Percentiles rank a stretch among this genome's conserved stretches.
phyloP scores from a whole-genome alignment of 768 basidiomycete species.

The Lactarius pseudohatsudake region DNA sequence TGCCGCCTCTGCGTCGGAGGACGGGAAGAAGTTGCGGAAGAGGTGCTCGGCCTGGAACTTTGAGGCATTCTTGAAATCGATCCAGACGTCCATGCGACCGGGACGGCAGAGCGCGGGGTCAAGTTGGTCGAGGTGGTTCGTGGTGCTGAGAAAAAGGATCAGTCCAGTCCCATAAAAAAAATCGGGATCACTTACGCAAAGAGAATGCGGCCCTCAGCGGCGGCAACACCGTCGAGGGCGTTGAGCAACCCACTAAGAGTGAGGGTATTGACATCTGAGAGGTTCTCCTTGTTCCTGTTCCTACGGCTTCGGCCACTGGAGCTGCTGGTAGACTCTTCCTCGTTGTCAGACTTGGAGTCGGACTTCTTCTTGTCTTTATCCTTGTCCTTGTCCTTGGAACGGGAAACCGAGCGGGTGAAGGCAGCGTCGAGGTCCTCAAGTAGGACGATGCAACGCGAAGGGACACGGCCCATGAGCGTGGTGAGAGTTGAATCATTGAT shows the following conservation, averaged over 20 bases:
- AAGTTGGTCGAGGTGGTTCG: constrained; percentile 87
- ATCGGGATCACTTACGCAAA: constrained; percentile 69
- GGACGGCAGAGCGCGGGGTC: constrained; percentile 91
- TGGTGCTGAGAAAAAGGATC: constrained; percentile 52
- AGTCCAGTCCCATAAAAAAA: constrained; percentile 4
- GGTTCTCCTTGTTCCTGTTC: constrained; percentile 51
- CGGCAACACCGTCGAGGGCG: constrained; percentile 83
- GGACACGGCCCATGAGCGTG: constrained; percentile 84
- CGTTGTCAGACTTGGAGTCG: constrained; percentile 38
- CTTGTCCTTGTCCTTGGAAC: constrained; percentile 55
- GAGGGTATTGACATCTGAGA: constrained; percentile 79
- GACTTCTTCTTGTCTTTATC: constrained; percentile 41
- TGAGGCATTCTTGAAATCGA: constrained; percentile 86
- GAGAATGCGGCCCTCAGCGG: constrained; percentile 82
- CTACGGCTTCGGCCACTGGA: constrained; percentile 43
- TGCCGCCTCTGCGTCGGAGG: constrained; percentile 51
- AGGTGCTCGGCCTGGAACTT: constrained; percentile 83
- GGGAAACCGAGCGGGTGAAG: constrained; percentile 71
- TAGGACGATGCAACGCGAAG: constrained; percentile 80
- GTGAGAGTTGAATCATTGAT: constrained; percentile 85
- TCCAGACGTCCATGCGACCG: constrained; percentile 90
- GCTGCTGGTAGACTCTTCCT: constrained; percentile 36
- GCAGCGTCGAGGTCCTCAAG: constrained; percentile 91
- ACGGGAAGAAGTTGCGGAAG: constrained; percentile 91
- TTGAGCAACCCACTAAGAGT: constrained; percentile 81